Base-by-base conservation (phyloP, 306 rosid species). In the Mimosa pudica region DNA sequence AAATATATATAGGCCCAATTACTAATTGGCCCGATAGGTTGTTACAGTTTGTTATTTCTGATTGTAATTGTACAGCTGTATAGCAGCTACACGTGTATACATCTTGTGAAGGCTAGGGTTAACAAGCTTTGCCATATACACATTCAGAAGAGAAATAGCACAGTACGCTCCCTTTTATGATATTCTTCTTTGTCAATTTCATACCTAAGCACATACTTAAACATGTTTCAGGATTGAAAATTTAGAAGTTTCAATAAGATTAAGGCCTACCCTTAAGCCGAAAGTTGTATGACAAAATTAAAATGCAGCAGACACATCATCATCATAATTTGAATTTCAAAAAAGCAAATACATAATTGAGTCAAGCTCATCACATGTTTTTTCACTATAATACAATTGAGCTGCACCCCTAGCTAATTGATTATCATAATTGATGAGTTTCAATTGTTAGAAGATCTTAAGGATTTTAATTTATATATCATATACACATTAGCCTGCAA, bases 211-310 rank as follows among this genome's bases (percentile, higher is more conserved):
- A 62, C 42, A 32, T 13, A 30, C 13, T 51, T 51, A 51, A 47
- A 14, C 44, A 17, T 51, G 55, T 14, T 57, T 51, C 5, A 17
- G 17, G n/a, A 41, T 38, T 74, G 3, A 57, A 33, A 24, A 73
- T 55, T 74, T 6, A 57, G 48, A 24, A 73, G 67, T 52, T 41
- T 54, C 78, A 41, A 38, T 57, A 10, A 74, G 51, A 60, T 60
- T 30, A 47, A 24, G 33, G 8, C 33, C 17, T 16, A 8, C 13
- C 76, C 35, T 52, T 52, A 17, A 16, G 77, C 77, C 85, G 41
- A 70, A 68, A 68, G 49, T 5, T 32, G 38, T 4, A n/a, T 18
- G 24, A n/a, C 72, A 67, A 67, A 41, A 41, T 67, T 41, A 32
- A 67, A 66, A 41, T 5, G 51, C 47, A 65, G 24, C 24, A 65